These are phyloP conservation scores for Curvularia hawaiiensis DNA, from an alignment of 2,329 filamentous ascomycete genomes.

Conservation along the genomic window DNA sequence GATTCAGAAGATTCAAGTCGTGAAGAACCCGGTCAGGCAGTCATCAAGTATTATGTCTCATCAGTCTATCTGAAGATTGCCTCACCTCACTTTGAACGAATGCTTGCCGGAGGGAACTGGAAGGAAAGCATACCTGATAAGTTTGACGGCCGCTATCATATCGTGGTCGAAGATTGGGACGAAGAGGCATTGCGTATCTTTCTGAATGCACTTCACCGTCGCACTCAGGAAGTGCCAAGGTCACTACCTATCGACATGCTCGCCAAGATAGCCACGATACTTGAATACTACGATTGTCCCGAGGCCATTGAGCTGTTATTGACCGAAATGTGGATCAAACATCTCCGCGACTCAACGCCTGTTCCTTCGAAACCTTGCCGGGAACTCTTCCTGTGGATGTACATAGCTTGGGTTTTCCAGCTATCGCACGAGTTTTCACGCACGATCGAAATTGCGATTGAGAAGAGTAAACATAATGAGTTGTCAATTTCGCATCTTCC, in stretches of 20 bases:
- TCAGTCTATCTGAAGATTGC: neutral
- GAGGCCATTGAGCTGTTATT: neutral
- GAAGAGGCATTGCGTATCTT: slow-evolving; percentile 49
- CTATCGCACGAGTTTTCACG: neutral
- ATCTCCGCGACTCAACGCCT: too few relatives aligned
- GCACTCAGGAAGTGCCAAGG: slow-evolving; percentile 46
- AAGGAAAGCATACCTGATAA: neutral
- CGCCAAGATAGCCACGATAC: neutral
- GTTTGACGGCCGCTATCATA: slow-evolving; percentile 3
- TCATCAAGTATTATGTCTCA: neutral
- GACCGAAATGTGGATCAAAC: neutral
- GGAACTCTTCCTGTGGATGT: slow-evolving; percentile 1
- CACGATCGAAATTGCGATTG: neutral
- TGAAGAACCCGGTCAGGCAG: too few relatives aligned
- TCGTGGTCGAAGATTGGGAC: slow-evolving; percentile 30
- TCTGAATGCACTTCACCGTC: slow-evolving; percentile 54
- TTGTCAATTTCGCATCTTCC: neutral
- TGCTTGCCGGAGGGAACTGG: neutral
- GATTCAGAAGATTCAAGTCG: too few relatives aligned
- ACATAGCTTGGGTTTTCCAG: neutral
- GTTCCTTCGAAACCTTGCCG: too few relatives aligned
- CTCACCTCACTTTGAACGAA: neutral
- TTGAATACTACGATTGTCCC: slow-evolving; percentile 1
- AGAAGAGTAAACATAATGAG: neutral
- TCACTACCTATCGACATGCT: neutral